Percentiles rank a stretch among this genome's conserved stretches.
phyloP scores from a whole-genome alignment of 2,329 filamentous ascomycete species.

The Cadophora sp. region DNA sequence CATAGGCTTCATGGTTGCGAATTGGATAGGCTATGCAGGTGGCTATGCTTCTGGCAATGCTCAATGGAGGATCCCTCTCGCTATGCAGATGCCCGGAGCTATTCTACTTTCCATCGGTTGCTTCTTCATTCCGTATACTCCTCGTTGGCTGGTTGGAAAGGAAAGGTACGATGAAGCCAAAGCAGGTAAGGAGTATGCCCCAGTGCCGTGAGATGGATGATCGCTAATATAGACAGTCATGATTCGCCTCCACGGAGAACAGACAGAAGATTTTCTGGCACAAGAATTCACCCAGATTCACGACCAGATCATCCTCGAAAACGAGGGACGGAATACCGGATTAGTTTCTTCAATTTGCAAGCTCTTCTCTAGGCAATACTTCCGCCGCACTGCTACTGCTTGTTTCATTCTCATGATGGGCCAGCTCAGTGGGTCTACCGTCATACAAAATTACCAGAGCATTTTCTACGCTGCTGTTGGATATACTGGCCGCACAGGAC shows the following conservation, averaged over 20 bases:
- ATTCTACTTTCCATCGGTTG: slow-evolving; percentile 31
- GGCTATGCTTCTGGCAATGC: slow-evolving; percentile 33
- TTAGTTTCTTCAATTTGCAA: slow-evolving; percentile 31
- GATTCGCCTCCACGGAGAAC: slow-evolving; percentile 29
- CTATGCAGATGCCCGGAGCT: slow-evolving; percentile 37
- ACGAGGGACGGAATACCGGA: slow-evolving; percentile 30
- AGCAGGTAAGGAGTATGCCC: neutral
- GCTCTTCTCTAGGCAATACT: slow-evolving; percentile 41
- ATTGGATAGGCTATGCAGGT: slow-evolving; percentile 38
- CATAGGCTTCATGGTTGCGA: slow-evolving; percentile 33
- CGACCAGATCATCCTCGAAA: slow-evolving; percentile 43
- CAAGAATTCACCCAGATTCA: slow-evolving; percentile 42
- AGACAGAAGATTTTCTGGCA: slow-evolving; percentile 39
- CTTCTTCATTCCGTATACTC: slow-evolving; percentile 28
- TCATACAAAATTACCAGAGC: slow-evolving; percentile 49
- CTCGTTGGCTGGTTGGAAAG: slow-evolving; percentile 26
- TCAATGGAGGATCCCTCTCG: slow-evolving; percentile 38
- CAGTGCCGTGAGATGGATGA: neutral
- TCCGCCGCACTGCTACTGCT: slow-evolving; percentile 44
- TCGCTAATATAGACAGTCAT: slow-evolving; percentile 20
- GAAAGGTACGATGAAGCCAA: slow-evolving; percentile 18
- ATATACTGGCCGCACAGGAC: slow-evolving; percentile 42
- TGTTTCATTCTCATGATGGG: slow-evolving; percentile 46
- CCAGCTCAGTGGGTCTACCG: slow-evolving; percentile 45
- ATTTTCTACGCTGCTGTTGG: slow-evolving; percentile 47